Conservation (phyloP, 768 basidiomycete genomes). For the Lentinula sp. region DNA sequence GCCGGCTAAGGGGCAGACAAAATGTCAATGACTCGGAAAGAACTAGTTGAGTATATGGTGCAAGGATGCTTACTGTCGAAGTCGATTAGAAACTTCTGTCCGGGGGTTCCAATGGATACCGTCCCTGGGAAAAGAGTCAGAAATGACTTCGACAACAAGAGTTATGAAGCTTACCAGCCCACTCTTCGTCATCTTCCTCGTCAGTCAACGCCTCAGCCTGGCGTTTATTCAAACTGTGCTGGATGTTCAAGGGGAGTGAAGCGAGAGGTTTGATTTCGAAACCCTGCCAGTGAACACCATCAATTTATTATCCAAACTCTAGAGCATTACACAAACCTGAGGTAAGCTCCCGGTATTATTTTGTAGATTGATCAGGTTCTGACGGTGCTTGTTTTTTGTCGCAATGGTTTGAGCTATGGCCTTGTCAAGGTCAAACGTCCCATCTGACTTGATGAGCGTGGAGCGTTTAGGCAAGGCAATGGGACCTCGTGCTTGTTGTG, state of each 20-base stretch:
- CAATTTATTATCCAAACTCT: not conserved
- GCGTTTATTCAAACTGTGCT: constrained; percentile 20
- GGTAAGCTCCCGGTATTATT: constrained; percentile 11
- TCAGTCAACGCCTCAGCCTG: constrained; percentile 28
- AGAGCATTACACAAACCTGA: not conserved
- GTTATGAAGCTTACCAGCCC: constrained; percentile 27
- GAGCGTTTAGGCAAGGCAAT: constrained; percentile 10
- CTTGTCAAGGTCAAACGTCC: constrained; percentile 16
- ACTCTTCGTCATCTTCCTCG: constrained; percentile 27
- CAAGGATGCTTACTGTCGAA: constrained; percentile 28
- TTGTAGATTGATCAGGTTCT: constrained; percentile 17
- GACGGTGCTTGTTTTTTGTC: constrained; percentile 18
- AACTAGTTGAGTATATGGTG: not conserved
- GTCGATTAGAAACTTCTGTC: constrained; percentile 30
- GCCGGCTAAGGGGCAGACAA: constrained; percentile 9
- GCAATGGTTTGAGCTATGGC: constrained; percentile 11
- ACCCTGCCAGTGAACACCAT: constrained; percentile 11
- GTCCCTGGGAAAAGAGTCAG: no score
- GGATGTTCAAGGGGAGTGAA: constrained; percentile 13
- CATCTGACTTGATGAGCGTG: constrained; percentile 11
- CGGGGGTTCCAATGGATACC: not conserved
- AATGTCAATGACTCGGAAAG: not conserved
- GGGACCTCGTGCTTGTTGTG: not conserved
- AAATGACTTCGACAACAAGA: no score
- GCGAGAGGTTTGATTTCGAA: constrained; percentile 23